A percentile compares a stretch with the other conserved stretches of the same genome.
These are phyloP conservation scores for Keqinozyma sinolaborantium DNA, from an alignment of 1,139 yeast genomes.

Conservation along the genomic window DNA sequence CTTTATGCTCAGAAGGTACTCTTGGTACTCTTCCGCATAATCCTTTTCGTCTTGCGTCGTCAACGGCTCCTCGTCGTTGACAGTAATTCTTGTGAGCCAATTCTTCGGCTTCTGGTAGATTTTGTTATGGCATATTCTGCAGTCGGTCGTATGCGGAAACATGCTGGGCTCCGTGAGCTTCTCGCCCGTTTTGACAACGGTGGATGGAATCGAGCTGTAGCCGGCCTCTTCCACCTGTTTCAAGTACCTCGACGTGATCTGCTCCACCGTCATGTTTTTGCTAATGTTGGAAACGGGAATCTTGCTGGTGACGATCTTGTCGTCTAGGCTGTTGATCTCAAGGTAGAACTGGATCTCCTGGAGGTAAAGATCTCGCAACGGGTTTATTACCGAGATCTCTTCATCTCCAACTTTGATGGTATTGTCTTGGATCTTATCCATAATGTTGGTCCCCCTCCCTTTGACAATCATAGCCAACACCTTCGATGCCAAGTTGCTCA, in stretches of 20 bases:
- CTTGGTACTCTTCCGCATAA: conserved; percentile 23
- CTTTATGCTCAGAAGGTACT: conserved; percentile 4
- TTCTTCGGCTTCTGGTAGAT: conserved; percentile 55
- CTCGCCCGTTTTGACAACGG: conserved; percentile 87
- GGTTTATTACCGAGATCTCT: conserved; percentile 51
- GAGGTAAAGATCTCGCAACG: conserved; percentile 69
- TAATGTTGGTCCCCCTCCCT: conserved; percentile 78
- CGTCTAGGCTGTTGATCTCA: conserved; percentile 26
- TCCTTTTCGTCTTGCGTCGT: conserved; percentile 45
- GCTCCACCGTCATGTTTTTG: conserved; percentile 76
- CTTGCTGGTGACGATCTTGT: conserved; percentile 15
- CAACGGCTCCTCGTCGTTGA: conserved; percentile 52
- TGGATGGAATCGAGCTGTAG: conserved; percentile 88
- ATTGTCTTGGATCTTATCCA: conserved; percentile 49
- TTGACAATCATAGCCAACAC: conserved; percentile 79
- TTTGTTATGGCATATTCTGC: conserved; percentile 51
- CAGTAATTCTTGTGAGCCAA: conserved; percentile 79
- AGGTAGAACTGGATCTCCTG: conserved; percentile 62
- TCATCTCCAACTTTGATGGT: conserved; percentile 21
- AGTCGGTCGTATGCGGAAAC: conserved; percentile 17
- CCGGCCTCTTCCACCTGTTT: conserved; percentile 65
- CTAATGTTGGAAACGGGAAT: conserved; percentile 34
- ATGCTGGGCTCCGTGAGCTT: conserved; percentile 60
- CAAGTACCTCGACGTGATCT: conserved; percentile 73
- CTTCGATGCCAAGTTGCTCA: conserved; percentile 81